A percentile compares a stretch with the other conserved stretches of the same genome.
Conservation (phyloP, 2,329 filamentous ascomycete species). For the Alternaria tenuissima region DNA sequence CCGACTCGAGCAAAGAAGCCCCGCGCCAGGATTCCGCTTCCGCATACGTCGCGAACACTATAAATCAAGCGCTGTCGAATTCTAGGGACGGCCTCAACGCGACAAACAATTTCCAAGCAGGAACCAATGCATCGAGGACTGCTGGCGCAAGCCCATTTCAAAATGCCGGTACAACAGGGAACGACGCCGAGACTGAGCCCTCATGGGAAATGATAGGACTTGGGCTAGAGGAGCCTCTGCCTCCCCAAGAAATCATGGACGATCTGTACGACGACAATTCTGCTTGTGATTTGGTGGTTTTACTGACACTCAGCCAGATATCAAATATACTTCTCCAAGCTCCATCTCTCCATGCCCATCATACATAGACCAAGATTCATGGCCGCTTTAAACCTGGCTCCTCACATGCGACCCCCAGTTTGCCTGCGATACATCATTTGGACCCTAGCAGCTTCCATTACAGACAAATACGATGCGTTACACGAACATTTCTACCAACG, state of each 20-base stretch:
- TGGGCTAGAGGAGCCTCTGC: constrained; percentile 82
- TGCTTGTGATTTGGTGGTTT: background rate
- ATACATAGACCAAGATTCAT: constrained; percentile 89
- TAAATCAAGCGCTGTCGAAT: constrained; percentile 36
- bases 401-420: constrained; percentile 83
- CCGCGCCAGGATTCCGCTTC: constrained; percentile 36
- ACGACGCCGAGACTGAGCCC: constrained; percentile 54
- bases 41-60: constrained; percentile 44
- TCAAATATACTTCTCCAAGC: constrained; percentile 87
- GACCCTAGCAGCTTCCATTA: constrained; percentile 87
- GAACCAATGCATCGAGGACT: constrained; percentile 23
- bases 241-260: constrained; percentile 80
- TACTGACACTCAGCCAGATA: constrained; percentile 62
- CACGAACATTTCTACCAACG: constrained; percentile 91
- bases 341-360: constrained; percentile 85
- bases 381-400: constrained; percentile 88
- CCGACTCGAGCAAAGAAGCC: constrained; percentile 39
- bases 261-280: constrained; percentile 70
- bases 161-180: constrained; percentile 23
- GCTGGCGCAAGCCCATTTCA: constrained; percentile 30
- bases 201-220: constrained; percentile 88
- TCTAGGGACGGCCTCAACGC: constrained; percentile 29
- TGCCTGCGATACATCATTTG: constrained; percentile 94
- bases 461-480: constrained; percentile 79
- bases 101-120: constrained; percentile 16